Percentiles rank a stretch among this genome's conserved stretches.
Evolutionary conservation across 768 basidiomycete genomes (phyloP).

Genomic region (Pisolithus albus): DNA sequence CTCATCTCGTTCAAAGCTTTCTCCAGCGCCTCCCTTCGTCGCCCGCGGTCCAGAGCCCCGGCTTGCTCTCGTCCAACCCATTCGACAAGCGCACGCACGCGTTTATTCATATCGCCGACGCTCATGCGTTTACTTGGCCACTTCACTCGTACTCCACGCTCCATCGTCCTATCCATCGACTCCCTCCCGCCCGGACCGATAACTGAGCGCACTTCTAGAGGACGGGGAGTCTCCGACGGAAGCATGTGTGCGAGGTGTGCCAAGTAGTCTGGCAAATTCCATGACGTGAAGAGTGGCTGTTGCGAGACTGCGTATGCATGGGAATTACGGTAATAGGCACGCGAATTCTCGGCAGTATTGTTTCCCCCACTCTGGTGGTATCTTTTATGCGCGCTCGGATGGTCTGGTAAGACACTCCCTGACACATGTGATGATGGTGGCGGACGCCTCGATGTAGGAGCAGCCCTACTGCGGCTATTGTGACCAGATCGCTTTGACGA

Average conservation of each 20-base stretch:
- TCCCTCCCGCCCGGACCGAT: constrained; percentile 39
- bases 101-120: constrained; percentile 96
- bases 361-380: constrained; percentile 36
- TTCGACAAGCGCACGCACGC: constrained; percentile 82
- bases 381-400: constrained; percentile 36
- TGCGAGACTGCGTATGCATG: constrained; percentile 77
- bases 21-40: constrained; percentile 62
- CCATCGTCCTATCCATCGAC: constrained; percentile 53
- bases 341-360: constrained; percentile 42
- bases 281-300: constrained; percentile 74
- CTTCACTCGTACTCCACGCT: constrained; percentile 80
- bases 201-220: constrained; percentile 59
- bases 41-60: constrained; percentile 60
- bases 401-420: constrained; percentile 36
- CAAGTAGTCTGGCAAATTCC: constrained; percentile 92
- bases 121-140: constrained; percentile 95
- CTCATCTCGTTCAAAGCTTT: constrained; percentile 35
- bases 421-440: constrained; percentile 25
- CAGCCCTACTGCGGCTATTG: constrained; percentile 33
- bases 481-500: constrained; percentile 33
- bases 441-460: constrained; percentile 26
- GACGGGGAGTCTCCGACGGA: constrained; percentile 67
- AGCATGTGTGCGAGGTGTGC: constrained; percentile 80
- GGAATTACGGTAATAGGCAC: constrained; percentile 63
- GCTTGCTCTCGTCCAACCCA: constrained; percentile 92